phyloP scores from a whole-genome alignment of 2,329 filamentous ascomycete species.

The Hypoxylon sp. region DNA sequence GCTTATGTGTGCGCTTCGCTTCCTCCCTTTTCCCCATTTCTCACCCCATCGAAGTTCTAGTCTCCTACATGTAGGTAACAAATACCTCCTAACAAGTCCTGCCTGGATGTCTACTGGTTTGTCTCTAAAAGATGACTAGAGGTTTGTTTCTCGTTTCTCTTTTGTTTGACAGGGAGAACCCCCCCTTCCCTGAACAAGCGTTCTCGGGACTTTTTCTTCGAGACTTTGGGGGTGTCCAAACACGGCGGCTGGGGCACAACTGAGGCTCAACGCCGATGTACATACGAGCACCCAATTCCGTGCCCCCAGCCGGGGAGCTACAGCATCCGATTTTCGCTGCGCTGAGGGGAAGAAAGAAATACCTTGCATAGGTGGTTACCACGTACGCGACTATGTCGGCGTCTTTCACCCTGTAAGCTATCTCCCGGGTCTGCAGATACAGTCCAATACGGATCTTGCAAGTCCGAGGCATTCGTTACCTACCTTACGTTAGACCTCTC shows the following conservation, averaged over 20 bases:
- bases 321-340: conserved; percentile 44
- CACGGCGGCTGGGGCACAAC: conserved; percentile 26
- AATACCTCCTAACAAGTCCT: conserved; percentile 19
- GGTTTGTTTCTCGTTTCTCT: conserved; percentile 5
- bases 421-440: conserved; percentile 28
- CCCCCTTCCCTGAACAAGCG: conserved; percentile 22
- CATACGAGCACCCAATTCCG: conserved; percentile 19
- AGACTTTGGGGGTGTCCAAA: conserved; percentile 22
- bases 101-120: conserved; percentile 19
- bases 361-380: conserved; percentile 39
- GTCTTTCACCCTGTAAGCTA: conserved; percentile 30
- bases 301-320: conserved; percentile 24
- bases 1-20: conserved; percentile 15
- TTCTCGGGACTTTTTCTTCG: conserved; percentile 22
- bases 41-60: background rate
- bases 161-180: conserved; percentile 9
- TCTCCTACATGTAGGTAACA: background rate
- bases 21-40: conserved; percentile 11
- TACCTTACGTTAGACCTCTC: conserved; percentile 21
- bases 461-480: conserved; percentile 22
- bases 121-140: conserved; percentile 11
- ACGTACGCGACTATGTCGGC: conserved; percentile 40
- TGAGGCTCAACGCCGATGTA: conserved; percentile 40
- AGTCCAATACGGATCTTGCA: conserved; percentile 33
- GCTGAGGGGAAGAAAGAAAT: conserved; percentile 27